Conservation (phyloP, 2,329 filamentous ascomycete species). For the Tolypocladium guangdongense region DNA sequence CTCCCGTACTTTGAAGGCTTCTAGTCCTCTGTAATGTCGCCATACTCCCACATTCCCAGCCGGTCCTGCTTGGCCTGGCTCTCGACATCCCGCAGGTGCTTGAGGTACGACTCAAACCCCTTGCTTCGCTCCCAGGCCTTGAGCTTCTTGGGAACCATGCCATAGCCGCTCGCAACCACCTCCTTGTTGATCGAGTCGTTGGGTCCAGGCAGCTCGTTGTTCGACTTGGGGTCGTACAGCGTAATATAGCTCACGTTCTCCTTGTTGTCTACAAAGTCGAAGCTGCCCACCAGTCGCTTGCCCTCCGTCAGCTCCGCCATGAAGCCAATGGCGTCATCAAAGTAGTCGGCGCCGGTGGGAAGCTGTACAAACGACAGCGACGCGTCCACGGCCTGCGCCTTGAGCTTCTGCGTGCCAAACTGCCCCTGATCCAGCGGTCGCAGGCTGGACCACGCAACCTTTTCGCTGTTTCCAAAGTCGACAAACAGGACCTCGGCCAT, state of each 20-base stretch:
- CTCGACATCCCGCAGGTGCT: conserved; percentile 63
- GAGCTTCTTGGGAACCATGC: conserved; percentile 85
- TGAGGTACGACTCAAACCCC: conserved; percentile 59
- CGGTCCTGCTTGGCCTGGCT: conserved; percentile 68
- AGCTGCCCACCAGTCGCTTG: conserved; percentile 75
- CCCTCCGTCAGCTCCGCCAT: conserved; percentile 65
- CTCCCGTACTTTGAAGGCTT: too few species aligned
- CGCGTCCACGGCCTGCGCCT: conserved; percentile 78
- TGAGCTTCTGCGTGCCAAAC: conserved; percentile 73
- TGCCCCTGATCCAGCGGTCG: conserved; percentile 69
- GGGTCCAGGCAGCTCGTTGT: conserved; percentile 40
- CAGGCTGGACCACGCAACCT: conserved; percentile 72
- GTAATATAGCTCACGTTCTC: conserved; percentile 81
- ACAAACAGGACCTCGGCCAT: conserved; percentile 87
- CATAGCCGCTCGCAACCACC: conserved; percentile 70
- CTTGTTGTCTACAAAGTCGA: conserved; percentile 70
- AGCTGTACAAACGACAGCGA: conserved; percentile 83
- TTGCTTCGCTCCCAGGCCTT: conserved; percentile 76
- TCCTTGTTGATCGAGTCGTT: conserved; percentile 85
- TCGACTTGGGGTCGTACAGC: conserved; percentile 65
- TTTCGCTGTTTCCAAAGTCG: conserved; percentile 93
- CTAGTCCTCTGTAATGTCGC: conserved; percentile 85
- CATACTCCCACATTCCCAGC: conserved; percentile 95
- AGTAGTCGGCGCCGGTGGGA: conserved; percentile 71
- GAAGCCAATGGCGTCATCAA: conserved; percentile 66